phyloP scores from a whole-genome alignment of 441 rosid genomes.

The Sinapis alba region DNA sequence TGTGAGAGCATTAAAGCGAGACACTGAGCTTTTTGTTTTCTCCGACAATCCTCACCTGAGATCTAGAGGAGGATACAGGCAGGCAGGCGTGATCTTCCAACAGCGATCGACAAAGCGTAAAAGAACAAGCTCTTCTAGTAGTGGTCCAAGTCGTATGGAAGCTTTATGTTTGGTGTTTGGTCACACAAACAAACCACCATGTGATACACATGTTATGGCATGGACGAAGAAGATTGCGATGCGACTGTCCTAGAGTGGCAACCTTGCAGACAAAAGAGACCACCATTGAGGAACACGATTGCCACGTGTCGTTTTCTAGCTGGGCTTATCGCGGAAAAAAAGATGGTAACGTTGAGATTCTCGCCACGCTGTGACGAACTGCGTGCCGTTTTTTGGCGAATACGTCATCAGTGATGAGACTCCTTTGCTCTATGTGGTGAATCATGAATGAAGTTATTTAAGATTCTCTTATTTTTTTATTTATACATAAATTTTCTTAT shows the following conservation, averaged over 20 bases:
- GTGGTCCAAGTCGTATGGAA: constrained; percentile 18
- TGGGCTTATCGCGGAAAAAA: constrained; percentile 24
- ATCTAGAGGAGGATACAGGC: constrained; percentile 18
- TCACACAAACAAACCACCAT: constrained; percentile 30
- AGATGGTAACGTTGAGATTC: constrained; percentile 29
- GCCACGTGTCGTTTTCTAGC: constrained; percentile 37
- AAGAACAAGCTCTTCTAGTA: not conserved
- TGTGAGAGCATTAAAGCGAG: constrained; percentile 8
- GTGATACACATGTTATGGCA: constrained; percentile 32
- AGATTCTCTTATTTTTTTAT: not conserved
- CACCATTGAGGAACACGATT: constrained; percentile 27
- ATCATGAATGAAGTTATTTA: not conserved
- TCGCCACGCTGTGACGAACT: constrained; percentile 4
- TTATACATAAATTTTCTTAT: too few relatives aligned
- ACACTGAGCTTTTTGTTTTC: not conserved
- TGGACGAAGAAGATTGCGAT: constrained; percentile 8
- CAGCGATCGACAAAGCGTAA: constrained; percentile 28
- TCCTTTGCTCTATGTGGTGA: not conserved
- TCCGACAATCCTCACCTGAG: constrained; percentile 23
- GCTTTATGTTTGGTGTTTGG: constrained; percentile 17
- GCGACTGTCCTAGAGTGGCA: constrained; percentile 19
- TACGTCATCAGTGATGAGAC: constrained; percentile 25
- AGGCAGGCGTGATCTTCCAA: constrained; percentile 9
- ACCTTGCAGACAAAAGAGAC: constrained; percentile 16
- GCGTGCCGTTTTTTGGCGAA: constrained; percentile 35